A percentile compares a stretch with the other conserved stretches of the same genome.
Evolutionary conservation across 208 protist genomes (phyloP).

Genomic region (Endotrypanum monterogeii): DNA sequence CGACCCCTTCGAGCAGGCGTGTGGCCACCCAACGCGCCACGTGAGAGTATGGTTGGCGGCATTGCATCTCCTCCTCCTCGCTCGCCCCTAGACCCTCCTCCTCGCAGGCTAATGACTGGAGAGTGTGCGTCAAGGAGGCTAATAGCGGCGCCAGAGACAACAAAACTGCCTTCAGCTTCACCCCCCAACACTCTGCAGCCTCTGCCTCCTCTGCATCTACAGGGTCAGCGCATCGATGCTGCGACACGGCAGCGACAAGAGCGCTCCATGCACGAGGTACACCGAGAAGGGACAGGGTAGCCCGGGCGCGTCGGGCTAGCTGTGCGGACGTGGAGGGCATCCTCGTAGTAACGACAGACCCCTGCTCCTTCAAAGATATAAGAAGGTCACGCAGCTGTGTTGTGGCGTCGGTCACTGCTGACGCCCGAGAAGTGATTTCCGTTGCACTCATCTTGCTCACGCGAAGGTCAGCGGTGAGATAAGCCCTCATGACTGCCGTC

Average conservation of each 20-base stretch:
- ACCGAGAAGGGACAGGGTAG: neutral
- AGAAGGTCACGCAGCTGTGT: constrained; percentile 11
- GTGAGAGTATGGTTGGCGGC: neutral
- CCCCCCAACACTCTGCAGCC: neutral
- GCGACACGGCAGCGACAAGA: constrained; percentile 1
- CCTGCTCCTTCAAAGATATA: constrained; percentile 3
- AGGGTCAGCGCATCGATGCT: neutral
- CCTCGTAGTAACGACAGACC: neutral
- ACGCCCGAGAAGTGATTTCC: neutral
- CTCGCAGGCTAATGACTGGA: constrained; percentile 9
- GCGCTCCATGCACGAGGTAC: constrained; percentile 12
- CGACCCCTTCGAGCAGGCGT: constrained; percentile 42
- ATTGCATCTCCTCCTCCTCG: constrained; percentile 6
- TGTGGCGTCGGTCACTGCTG: constrained; percentile 1
- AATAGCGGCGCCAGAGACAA: constrained; percentile 21
- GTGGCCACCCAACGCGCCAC: constrained; percentile 51
- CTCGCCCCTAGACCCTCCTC: neutral
- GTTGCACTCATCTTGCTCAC: neutral
- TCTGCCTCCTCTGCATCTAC: neutral
- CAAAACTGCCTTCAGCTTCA: constrained; percentile 21
- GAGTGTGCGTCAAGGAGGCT: constrained; percentile 23
- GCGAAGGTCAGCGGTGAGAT: constrained; percentile 1
- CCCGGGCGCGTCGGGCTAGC: neutral
- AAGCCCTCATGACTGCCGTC: constrained; percentile 2
- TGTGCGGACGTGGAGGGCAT: neutral